Conservation (phyloP, 495 filamentous ascomycete species). For the Pseudevernia furfuracea region DNA sequence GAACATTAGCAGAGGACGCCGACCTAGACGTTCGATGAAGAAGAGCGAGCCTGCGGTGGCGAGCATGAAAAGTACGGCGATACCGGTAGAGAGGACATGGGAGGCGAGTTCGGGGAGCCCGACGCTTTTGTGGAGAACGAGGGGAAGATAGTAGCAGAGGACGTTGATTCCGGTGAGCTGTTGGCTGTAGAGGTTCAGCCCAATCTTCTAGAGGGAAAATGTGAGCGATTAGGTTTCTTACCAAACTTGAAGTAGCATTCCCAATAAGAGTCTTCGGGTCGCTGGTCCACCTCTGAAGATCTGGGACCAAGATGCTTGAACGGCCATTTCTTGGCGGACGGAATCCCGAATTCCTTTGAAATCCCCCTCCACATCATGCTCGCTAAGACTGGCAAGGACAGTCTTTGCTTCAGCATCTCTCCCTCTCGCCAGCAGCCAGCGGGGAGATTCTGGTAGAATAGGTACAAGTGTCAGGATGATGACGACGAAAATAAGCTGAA, state of each 20-base stretch:
- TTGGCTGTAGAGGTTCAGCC: constrained; percentile 19
- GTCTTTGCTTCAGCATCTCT: constrained; percentile 29
- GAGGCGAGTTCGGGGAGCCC: constrained; percentile 65
- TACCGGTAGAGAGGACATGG: constrained; percentile 66
- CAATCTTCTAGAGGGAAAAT: neutral
- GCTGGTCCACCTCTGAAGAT: constrained; percentile 22
- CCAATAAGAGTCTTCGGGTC: constrained; percentile 17
- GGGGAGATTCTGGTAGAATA: constrained; percentile 47
- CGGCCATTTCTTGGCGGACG: constrained; percentile 20
- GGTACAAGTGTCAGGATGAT: constrained; percentile 33
- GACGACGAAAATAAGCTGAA: constrained; percentile 41
- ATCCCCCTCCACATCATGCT: constrained; percentile 40
- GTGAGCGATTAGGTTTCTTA: neutral
- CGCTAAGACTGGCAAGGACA: constrained; percentile 33
- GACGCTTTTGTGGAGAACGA: constrained; percentile 53
- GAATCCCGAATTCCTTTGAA: constrained; percentile 29
- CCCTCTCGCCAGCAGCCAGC: constrained; percentile 42
- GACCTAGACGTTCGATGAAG: constrained; percentile 64
- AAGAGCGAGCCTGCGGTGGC: constrained; percentile 69
- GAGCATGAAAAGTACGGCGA: constrained; percentile 67
- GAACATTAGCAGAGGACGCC: constrained; percentile 56
- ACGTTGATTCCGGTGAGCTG: constrained; percentile 54
- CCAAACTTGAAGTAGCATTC: constrained; percentile 22
- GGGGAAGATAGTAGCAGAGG: constrained; percentile 53
- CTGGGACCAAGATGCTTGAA: constrained; percentile 19